Percentiles rank a stretch among this genome's conserved stretches.
phyloP scores from a whole-genome alignment of 805 yeast species.

The Monosporozyma servazzii region DNA sequence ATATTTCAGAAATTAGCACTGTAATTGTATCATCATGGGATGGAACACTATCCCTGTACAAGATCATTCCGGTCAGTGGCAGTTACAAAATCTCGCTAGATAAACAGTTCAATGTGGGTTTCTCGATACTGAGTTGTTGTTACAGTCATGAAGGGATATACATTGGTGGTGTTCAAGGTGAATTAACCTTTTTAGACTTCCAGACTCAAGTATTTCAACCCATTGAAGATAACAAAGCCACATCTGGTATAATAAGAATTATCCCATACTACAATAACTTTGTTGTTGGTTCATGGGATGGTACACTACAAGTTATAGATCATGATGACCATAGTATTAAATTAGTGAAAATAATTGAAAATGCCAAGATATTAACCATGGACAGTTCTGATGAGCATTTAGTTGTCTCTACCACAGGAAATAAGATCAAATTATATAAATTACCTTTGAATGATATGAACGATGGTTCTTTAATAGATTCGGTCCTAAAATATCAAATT shows the following conservation, averaged over 20 bases:
- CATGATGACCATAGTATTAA: conserved; percentile 20
- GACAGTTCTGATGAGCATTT: conserved; percentile 41
- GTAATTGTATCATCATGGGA: conserved; percentile 54
- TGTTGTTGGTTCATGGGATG: conserved; percentile 58
- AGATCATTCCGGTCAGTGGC: background rate
- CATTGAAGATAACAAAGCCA: conserved; percentile 29
- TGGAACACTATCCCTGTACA: conserved; percentile 36
- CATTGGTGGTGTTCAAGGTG: conserved; percentile 47
- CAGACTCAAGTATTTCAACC: conserved; percentile 32
- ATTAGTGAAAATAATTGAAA: conserved; percentile 3
- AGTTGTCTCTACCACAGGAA: conserved; percentile 46
- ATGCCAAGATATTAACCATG: conserved; percentile 41
- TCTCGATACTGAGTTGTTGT: conserved; percentile 14
- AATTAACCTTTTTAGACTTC: conserved; percentile 42
- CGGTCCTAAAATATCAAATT: conserved; percentile 61
- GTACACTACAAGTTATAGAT: conserved; percentile 41
- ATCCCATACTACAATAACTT: conserved; percentile 16
- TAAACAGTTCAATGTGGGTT: conserved; percentile 16
- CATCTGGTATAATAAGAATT: conserved; percentile 32
- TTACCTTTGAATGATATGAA: conserved; percentile 9
- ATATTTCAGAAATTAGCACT: conserved; percentile 23
- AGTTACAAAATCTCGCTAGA: conserved; percentile 7
- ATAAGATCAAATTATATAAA: conserved; percentile 33
- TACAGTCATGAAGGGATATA: conserved; percentile 28
- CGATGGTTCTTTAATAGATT: conserved; percentile 29